phyloP scores from a whole-genome alignment of 2,329 filamentous ascomycete genomes.

The Phialophora chinensis region DNA sequence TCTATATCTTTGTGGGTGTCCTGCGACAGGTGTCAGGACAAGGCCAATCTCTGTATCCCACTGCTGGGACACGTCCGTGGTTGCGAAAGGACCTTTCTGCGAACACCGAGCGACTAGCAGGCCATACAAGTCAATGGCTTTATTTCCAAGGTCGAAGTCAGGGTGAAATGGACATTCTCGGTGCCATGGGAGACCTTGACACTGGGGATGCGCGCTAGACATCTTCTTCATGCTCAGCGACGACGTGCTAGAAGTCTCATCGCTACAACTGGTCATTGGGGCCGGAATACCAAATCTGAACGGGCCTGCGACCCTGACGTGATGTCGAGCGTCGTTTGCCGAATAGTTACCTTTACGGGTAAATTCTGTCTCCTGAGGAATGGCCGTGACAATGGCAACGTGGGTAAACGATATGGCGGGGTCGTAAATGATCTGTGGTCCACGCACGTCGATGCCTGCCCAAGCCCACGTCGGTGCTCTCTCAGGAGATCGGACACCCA shows the following conservation, averaged over 20 bases:
- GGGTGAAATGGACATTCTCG: constrained; percentile 5
- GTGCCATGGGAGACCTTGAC: not conserved
- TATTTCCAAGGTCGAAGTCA: not conserved
- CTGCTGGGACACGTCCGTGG: not conserved
- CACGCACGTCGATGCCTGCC: constrained; percentile 6
- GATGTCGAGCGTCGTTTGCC: not conserved
- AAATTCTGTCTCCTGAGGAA: not conserved
- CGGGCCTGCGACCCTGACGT: not conserved
- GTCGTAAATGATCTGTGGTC: constrained; percentile 2
- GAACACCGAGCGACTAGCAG: not conserved
- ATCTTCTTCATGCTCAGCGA: not conserved
- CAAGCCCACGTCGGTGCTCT: constrained; percentile 4
- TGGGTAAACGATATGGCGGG: not conserved
- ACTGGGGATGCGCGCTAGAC: not conserved
- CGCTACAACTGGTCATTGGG: not conserved
- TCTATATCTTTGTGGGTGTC: not conserved
- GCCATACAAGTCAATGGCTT: not conserved
- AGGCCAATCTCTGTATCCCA: constrained; percentile 4
- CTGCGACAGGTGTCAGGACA: constrained; percentile 6
- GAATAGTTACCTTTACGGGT: not conserved
- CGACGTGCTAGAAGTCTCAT: not conserved
- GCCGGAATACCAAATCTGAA: not conserved
- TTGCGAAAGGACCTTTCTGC: not conserved
- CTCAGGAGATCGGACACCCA: not conserved
- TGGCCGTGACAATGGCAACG: not conserved